These are phyloP conservation scores for Ganoderma multipileum DNA, from an alignment of 1,284 basidiomycete genomes.

Conservation along the genomic window DNA sequence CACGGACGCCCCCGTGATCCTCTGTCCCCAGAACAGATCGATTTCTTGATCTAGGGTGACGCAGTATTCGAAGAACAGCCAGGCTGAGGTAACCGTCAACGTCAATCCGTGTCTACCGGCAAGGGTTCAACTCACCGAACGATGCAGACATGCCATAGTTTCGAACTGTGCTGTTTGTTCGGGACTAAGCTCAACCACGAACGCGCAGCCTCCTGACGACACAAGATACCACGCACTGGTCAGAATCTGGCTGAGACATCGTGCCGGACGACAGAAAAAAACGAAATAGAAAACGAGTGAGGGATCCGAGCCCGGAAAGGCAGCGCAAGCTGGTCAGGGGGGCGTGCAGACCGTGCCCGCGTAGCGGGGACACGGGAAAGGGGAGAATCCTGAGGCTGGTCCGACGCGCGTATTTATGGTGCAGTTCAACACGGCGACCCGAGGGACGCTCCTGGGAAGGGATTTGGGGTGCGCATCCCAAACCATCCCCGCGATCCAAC, in stretches of 20 bases:
- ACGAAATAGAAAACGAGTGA: not conserved
- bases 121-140: not conserved
- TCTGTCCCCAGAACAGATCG: slow-evolving; percentile 15
- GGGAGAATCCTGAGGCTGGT: not conserved
- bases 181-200: too few species aligned
- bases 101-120: not conserved
- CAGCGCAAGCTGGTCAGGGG: not conserved
- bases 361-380: not conserved
- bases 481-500: not conserved
- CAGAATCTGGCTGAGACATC: not conserved
- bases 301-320: not conserved
- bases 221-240: not conserved
- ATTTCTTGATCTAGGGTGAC: slow-evolving; percentile 18
- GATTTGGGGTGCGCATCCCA: not conserved
- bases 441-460: not conserved
- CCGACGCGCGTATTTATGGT: not conserved
- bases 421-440: not conserved
- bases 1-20: slow-evolving; percentile 9
- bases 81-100: not conserved
- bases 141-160: not conserved
- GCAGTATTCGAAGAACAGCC: slow-evolving; percentile 14
- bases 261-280: not conserved
- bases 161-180: not conserved
- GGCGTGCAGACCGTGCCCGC: not conserved
- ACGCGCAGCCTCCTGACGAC: too few species aligned